These are phyloP conservation scores for Cryphonectria radicalis DNA, from an alignment of 2,329 filamentous ascomycete genomes.

Conservation along the genomic window DNA sequence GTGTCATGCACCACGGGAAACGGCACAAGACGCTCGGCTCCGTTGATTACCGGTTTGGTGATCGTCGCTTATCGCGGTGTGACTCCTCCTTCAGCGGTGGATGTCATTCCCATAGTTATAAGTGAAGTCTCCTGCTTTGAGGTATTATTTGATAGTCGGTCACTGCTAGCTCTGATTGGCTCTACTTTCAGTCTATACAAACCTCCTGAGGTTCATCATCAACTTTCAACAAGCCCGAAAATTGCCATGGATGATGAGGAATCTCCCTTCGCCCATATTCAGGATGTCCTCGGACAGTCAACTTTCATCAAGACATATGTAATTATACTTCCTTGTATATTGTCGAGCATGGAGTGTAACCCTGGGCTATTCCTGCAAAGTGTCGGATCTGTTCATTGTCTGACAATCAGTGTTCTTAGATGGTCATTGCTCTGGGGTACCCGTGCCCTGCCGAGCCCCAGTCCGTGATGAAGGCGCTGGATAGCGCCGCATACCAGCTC, in stretches of 20 bases:
- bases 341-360: background rate
- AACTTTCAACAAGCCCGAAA: background rate
- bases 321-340: background rate
- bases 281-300: conserved; percentile 27
- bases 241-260: background rate
- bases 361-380: background rate
- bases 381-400: background rate
- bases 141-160: background rate
- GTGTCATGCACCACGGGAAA: background rate
- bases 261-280: conserved; percentile 13
- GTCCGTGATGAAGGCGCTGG: background rate
- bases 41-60: background rate
- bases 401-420: background rate
- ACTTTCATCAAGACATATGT: conserved; percentile 25
- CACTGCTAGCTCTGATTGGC: background rate
- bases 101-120: background rate
- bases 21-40: background rate
- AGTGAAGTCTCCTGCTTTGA: background rate
- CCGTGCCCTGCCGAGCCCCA: background rate
- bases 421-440: conserved; percentile 13
- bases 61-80: background rate
- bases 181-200: background rate
- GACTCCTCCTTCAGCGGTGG: background rate
- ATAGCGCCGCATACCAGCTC: conserved; percentile 17
- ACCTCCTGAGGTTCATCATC: background rate